Percentiles rank a stretch among this genome's conserved stretches.
phyloP scores from a whole-genome alignment of 176 grass and related monocot genomes.

The Chloris gayana region DNA sequence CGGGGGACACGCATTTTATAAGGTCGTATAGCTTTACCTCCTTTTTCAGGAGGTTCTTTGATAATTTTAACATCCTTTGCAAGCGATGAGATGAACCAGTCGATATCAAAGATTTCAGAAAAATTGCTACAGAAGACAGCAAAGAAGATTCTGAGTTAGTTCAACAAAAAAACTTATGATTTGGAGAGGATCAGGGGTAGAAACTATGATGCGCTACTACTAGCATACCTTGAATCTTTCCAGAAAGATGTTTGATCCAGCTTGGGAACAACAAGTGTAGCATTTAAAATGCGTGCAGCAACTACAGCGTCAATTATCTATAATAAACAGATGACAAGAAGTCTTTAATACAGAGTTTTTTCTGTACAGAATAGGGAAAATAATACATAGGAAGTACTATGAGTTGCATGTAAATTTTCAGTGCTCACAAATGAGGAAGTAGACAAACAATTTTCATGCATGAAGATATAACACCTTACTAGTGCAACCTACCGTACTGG shows the following conservation, averaged over 20 bases:
- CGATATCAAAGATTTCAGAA: constrained; percentile 76
- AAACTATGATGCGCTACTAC: constrained; percentile 1
- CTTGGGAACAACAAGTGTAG: constrained; percentile 75
- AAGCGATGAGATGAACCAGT: constrained; percentile 73
- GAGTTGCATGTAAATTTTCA: constrained; percentile 15
- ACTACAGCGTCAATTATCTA: constrained; percentile 85
- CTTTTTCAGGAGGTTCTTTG: constrained; percentile 66
- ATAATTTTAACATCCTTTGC: constrained; percentile 73
- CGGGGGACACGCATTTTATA: constrained; percentile 76
- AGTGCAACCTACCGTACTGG: background rate
- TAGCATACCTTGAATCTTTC: constrained; percentile 79
- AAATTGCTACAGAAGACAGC: constrained; percentile 62
- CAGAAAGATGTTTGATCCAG: constrained; percentile 79
- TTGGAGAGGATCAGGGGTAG: background rate
- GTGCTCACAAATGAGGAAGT: constrained; percentile 15
- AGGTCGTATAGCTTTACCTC: constrained; percentile 52
- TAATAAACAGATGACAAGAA: constrained; percentile 26
- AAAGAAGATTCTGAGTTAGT: constrained; percentile 28
- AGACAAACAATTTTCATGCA: constrained; percentile 1
- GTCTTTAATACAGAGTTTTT: background rate
- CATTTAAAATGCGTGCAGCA: constrained; percentile 76
- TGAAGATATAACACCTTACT: background rate
- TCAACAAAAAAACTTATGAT: constrained; percentile 22
- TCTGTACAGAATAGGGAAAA: background rate
- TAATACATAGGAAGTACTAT: background rate